Conservation (phyloP, 805 yeast species). For the Sugiyamaella floridensis region DNA sequence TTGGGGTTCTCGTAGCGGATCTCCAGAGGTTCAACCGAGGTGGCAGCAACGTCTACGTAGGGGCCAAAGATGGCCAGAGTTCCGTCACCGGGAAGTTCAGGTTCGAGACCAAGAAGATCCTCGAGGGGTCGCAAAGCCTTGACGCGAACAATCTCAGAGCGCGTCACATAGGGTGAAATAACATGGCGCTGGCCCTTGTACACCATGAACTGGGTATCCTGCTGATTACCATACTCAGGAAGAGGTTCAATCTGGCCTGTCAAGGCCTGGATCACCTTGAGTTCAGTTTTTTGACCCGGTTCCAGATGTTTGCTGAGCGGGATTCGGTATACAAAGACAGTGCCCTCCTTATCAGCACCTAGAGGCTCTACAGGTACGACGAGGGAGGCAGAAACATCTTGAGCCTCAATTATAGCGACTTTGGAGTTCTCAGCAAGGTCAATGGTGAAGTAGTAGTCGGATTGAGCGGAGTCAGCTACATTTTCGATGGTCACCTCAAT, state of each 20-base stretch:
- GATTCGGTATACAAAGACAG: slow-evolving; percentile 40
- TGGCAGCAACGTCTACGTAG: slow-evolving; percentile 39
- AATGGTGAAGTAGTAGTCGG: slow-evolving; percentile 51
- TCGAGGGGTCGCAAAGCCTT: slow-evolving; percentile 11
- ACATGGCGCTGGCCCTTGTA: slow-evolving; percentile 50
- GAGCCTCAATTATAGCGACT: slow-evolving; percentile 42
- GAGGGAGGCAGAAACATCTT: slow-evolving; percentile 25
- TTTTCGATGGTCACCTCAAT: slow-evolving; percentile 53
- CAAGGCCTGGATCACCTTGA: slow-evolving; percentile 46
- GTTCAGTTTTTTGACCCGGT: slow-evolving; percentile 47
- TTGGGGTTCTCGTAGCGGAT: slow-evolving; percentile 56
- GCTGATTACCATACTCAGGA: slow-evolving; percentile 57
- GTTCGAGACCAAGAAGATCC: slow-evolving; percentile 32
- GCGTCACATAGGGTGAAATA: slow-evolving; percentile 14
- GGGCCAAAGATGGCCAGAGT: slow-evolving; percentile 51
- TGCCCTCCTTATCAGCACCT: slow-evolving; percentile 22
- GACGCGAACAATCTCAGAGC: slow-evolving; percentile 5
- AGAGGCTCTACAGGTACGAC: slow-evolving; percentile 25
- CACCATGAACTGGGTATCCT: slow-evolving; percentile 54
- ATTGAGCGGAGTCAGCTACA: slow-evolving; percentile 45
- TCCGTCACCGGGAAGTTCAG: slow-evolving; percentile 32
- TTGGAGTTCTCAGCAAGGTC: slow-evolving; percentile 41
- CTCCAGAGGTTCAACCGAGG: slow-evolving; percentile 42
- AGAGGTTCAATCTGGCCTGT: slow-evolving; percentile 47
- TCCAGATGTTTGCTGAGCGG: slow-evolving; percentile 58